Evolutionary conservation across 225 moss, liverwort and hornwort species (phyloP).

Genomic region (Sphagnum tenellum): DNA sequence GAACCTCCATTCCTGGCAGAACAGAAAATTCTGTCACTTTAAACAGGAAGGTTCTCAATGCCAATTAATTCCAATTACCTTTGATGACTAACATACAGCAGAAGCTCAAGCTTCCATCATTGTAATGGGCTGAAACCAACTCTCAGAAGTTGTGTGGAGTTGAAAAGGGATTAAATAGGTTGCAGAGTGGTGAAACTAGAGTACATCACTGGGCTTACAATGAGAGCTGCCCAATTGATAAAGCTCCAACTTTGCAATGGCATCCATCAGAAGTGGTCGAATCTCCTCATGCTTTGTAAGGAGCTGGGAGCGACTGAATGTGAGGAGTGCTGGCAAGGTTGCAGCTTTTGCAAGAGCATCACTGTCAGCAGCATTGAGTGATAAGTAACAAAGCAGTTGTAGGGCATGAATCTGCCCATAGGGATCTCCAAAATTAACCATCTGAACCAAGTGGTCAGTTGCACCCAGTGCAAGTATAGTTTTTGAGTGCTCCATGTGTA

Average conservation of each 20-base stretch:
- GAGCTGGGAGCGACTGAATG: slow-evolving; percentile 10
- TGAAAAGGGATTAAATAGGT: too few species aligned
- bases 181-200: too few species aligned
- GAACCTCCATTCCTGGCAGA: too few species aligned
- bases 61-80: too few species aligned
- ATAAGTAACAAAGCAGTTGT: slow-evolving; percentile 21
- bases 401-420: slow-evolving; percentile 14
- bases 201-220: too few species aligned
- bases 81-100: too few species aligned
- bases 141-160: too few species aligned
- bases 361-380: slow-evolving; percentile 19
- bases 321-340: slow-evolving; percentile 15
- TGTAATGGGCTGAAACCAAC: too few species aligned
- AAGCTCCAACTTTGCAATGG: slow-evolving; percentile 21
- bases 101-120: too few species aligned
- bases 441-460: slow-evolving; percentile 25
- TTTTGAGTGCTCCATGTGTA: slow-evolving; percentile 53
- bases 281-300: slow-evolving; percentile 9
- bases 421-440: slow-evolving; percentile 7
- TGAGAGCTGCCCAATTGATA: slow-evolving; percentile 15
- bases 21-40: too few species aligned
- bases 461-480: slow-evolving; percentile 40
- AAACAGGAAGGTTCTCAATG: too few species aligned
- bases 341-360: slow-evolving; percentile 15
- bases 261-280: slow-evolving; percentile 11